A percentile compares a stretch with the other conserved stretches of the same genome.
Evolutionary conservation across 352 stramenopile species (phyloP).

Genomic region (Pythium brassicae): DNA sequence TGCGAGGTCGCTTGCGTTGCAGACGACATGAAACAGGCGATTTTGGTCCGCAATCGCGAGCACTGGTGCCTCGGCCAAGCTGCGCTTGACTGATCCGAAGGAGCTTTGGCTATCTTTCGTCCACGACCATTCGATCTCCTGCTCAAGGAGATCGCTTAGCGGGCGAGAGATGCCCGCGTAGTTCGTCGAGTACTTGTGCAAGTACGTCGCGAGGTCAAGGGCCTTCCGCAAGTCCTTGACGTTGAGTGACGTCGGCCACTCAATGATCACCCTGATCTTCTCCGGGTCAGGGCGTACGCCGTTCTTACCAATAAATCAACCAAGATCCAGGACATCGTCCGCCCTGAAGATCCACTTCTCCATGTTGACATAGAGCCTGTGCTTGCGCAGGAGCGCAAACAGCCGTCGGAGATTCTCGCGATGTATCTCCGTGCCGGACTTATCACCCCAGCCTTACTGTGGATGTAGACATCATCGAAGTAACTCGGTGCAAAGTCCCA

Average conservation of each 20-base stretch:
- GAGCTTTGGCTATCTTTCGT: constrained; percentile 6
- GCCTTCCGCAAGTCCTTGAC: constrained; percentile 12
- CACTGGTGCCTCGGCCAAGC: constrained; percentile 6
- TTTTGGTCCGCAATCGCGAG: constrained; percentile 9
- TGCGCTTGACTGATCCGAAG: constrained; percentile 17
- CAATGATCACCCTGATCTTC: constrained; percentile 15
- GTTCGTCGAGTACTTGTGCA: constrained; percentile 19
- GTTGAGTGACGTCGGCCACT: constrained; percentile 2
- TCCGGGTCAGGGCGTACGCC: constrained; percentile 14
- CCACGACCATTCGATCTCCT: constrained; percentile 8
- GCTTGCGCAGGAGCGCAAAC: neutral
- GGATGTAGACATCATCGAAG: no score
- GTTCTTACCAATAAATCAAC: neutral
- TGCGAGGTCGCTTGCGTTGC: neutral
- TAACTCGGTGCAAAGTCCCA: no score
- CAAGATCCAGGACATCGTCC: neutral
- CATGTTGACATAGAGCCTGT: neutral
- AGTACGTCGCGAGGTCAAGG: constrained; percentile 17
- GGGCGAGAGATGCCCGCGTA: constrained; percentile 6
- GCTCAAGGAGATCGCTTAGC: constrained; percentile 16
- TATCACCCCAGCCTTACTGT: no score
- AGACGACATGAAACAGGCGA: neutral
- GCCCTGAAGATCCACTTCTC: neutral
- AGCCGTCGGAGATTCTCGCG: neutral
- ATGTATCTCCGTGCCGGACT: no score